Base-by-base conservation (phyloP, 75 land plant species). In the Azolla pinnata region DNA sequence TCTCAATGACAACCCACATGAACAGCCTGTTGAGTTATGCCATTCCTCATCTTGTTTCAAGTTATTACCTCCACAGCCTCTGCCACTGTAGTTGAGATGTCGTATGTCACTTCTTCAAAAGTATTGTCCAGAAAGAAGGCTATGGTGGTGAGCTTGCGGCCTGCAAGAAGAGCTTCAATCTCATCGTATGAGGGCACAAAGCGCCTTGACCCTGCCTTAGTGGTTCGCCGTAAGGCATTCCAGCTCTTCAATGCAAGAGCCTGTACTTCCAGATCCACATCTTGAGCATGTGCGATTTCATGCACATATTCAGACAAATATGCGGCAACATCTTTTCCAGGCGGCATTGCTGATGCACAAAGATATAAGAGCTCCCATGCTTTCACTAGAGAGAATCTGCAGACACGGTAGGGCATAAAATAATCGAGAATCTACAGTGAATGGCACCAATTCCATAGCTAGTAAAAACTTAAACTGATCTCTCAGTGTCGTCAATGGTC, bases 51-150 rank as follows among this genome's bases (percentile, higher is more conserved):
- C n/a, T n/a, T n/a, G n/a, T n/a, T n/a, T n/a, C n/a, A n/a, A n/a
- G n/a, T n/a, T n/a, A n/a, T 12, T 64, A 91, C 97, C 97, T 87
- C 88, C 32, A 93, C 87, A 71, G 96, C 84, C 83, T 92, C 97
- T 57, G 89, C 72, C 5, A 93, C 85, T 23, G 97, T 87, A 32
- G 98, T 93, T 19, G 96, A 49, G 87, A 93, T 85, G 70, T 88
- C 96, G 75, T 85, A 93, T 16, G 85, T 67, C 26, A 88, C 81
- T 66, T 85, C 96, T 70, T 89, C 98, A 73, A 93, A 93, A 40
- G 96, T 93, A 52, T 91, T 88, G 76, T 92, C 97, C 69, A 92
- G 57, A 67, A 92, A 92, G 62, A 87, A 92, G 17, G 83, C 97
- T 21, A 87, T 85, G 7, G 95, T 92, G 21, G 90, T 87, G 20